Evolutionary conservation across 352 stramenopile genomes (phyloP).

Genomic region (Bremia lactucae): DNA sequence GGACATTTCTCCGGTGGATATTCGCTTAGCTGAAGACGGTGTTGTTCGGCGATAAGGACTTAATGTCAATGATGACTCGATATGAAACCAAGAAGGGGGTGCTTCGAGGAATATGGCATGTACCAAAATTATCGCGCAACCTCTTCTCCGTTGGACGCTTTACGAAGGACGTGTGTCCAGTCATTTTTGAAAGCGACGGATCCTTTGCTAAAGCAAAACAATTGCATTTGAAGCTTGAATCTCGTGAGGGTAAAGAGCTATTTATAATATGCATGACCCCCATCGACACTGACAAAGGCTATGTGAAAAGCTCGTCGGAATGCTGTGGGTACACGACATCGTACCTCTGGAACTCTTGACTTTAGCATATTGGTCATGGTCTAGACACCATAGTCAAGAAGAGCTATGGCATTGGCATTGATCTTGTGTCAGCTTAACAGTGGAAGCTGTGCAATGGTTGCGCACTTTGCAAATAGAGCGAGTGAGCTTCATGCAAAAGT

Average conservation of each 20-base stretch:
- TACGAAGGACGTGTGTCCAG: not conserved
- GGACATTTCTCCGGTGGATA: too few species aligned
- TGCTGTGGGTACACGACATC: not conserved
- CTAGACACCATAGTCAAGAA: not conserved
- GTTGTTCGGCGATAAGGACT: too few species aligned
- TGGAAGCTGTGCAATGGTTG: not conserved
- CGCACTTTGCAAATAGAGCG: not conserved
- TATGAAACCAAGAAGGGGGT: not conserved
- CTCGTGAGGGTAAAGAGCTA: not conserved
- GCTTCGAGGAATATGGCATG: too few species aligned
- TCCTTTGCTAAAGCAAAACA: not conserved
- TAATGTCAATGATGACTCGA: too few species aligned
- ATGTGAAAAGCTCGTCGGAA: not conserved
- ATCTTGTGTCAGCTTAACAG: not conserved
- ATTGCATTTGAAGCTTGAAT: not conserved
- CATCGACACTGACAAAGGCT: not conserved
- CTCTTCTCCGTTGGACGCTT: too few species aligned
- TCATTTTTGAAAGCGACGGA: not conserved
- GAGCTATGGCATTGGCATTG: not conserved
- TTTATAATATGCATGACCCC: not conserved
- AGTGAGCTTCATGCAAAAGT: not conserved
- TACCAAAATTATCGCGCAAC: too few species aligned
- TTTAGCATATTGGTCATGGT: not conserved
- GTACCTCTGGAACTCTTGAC: not conserved
- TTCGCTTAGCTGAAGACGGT: too few species aligned